These are phyloP conservation scores for Venturia effusa DNA, from an alignment of 2,329 filamentous ascomycete species.

Conservation along the genomic window DNA sequence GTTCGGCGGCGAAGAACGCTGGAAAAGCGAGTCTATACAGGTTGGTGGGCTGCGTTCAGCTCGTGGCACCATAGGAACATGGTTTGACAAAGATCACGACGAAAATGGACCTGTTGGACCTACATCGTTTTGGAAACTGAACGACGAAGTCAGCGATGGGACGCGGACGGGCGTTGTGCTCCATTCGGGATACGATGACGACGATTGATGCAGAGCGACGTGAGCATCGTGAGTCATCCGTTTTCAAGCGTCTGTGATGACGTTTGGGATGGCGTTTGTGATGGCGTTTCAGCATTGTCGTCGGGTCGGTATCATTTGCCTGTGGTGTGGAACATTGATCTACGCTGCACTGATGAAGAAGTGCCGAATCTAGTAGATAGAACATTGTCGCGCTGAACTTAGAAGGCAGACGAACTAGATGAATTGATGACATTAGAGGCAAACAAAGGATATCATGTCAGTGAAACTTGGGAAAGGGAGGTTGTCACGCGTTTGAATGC, in stretches of 20 bases:
- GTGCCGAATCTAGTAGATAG: no score
- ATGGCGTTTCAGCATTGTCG: no score
- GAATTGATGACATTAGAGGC: no score
- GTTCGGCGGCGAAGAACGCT: slow-evolving; percentile 53
- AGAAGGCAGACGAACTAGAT: no score
- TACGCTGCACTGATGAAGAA: no score
- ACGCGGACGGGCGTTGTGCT: neutral
- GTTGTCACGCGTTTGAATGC: no score
- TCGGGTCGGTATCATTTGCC: no score
- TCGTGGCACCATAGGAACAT: slow-evolving; percentile 61
- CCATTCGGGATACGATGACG: neutral
- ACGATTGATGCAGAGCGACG: neutral
- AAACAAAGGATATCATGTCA: no score
- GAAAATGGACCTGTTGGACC: slow-evolving; percentile 60
- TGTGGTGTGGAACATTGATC: no score
- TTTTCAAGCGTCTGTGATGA: neutral
- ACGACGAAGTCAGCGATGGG: slow-evolving; percentile 30
- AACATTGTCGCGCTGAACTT: no score
- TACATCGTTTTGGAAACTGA: slow-evolving; percentile 68
- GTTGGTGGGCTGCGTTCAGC: slow-evolving; percentile 55
- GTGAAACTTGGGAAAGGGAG: no score
- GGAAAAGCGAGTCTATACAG: slow-evolving; percentile 69
- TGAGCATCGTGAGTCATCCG: neutral
- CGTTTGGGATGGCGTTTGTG: no score
- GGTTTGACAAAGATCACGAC: slow-evolving; percentile 68